Base-by-base conservation (phyloP, 1,139 yeast genomes). In the Suhomyces terraborum region DNA sequence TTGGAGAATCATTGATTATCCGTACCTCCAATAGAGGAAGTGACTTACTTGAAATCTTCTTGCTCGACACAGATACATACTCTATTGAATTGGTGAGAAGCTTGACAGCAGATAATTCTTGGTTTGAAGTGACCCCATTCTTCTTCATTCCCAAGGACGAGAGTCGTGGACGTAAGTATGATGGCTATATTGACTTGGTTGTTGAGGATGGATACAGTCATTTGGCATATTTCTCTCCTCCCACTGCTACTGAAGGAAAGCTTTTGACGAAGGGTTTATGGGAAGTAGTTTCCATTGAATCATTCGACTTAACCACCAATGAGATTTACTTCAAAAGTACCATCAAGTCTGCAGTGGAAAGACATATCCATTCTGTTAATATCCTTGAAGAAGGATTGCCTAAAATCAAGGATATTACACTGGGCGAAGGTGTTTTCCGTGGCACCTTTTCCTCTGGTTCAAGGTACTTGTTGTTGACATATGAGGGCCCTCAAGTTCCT, bases 81-180 rank as follows among this genome's bases (percentile, higher is more conserved):
- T 46, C 58, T 0, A 59, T 71, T 27, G 50, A 46, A 32, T 67
- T 61, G 32, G 62, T 73, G 9, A 64, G 82, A 46, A 58, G 68
- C 4, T 64, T 61, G 36, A 47, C 48, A 2, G 67, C 70, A 3
- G 65, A 72, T 34, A 66, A 76, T 13, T 72, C 80, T 8, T 78
- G 87, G 76, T 88, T 91, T 69, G 98, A 93, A 59, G 81, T 91
- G 28, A 77, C 88, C 7, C 80, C 83, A 50, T 82, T 94, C 0
- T 64, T 77, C 24, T 83, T 66, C 54, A 73, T 93, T 29, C 95
- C 96, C 7, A 77, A 77, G 45, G 79, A 85, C 47, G 66, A 62
- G 17, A 34, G 62, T 1, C 48, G 55, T 23, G 75, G 77, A 8
- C 62, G 80, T 36, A 42, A 54, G 12, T 46, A 62, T 20, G 81